These are phyloP conservation scores for Schizophyllum commune DNA, from an alignment of 1,284 basidiomycete genomes.

Conservation along the genomic window DNA sequence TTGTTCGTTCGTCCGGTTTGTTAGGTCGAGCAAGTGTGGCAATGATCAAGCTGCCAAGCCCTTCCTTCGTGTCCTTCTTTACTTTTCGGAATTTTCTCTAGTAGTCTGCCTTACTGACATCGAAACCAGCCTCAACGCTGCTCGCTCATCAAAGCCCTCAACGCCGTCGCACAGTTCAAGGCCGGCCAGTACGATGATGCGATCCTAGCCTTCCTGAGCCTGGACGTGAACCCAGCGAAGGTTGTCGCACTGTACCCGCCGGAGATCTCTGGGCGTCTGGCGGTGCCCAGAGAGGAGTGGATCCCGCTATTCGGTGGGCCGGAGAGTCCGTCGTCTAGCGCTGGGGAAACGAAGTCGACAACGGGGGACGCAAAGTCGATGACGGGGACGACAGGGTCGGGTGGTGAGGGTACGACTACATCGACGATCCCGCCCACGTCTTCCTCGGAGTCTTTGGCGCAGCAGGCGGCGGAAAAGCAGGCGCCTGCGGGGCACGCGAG, in stretches of 20 bases:
- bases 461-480: constrained; percentile 21
- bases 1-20: too few species aligned
- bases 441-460: constrained; percentile 15
- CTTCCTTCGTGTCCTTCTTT: constrained; percentile 1
- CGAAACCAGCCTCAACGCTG: constrained; percentile 52
- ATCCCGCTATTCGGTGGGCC: constrained; percentile 84
- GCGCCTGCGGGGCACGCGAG: constrained; percentile 24
- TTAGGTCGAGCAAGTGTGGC: too few species aligned
- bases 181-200: constrained; percentile 65
- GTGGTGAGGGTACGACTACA: background rate
- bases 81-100: background rate
- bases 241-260: constrained; percentile 88
- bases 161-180: constrained; percentile 74
- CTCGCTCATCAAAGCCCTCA: constrained; percentile 56
- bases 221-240: constrained; percentile 90
- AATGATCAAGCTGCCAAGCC: too few species aligned
- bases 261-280: constrained; percentile 72
- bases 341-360: constrained; percentile 13
- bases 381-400: background rate
- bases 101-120: too few species aligned
- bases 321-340: constrained; percentile 15
- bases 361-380: background rate
- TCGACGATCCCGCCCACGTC: background rate
- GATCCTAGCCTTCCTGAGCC: constrained; percentile 81
- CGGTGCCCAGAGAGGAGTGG: constrained; percentile 68